Percentiles rank a stretch among this genome's conserved stretches.
Evolutionary conservation across 768 basidiomycete genomes (phyloP).

Genomic region (Calocybe cyanea): DNA sequence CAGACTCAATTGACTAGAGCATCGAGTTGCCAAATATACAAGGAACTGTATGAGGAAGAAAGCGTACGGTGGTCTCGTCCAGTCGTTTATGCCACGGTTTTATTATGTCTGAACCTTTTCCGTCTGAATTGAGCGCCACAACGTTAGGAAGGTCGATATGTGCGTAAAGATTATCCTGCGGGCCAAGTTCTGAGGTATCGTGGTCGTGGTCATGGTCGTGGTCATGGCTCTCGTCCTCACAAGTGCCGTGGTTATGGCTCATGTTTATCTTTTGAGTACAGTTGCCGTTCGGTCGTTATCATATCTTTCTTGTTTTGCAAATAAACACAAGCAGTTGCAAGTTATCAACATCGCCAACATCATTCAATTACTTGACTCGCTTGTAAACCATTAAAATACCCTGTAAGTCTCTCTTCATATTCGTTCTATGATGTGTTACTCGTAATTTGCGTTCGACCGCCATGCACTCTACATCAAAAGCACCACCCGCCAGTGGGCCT

Average conservation of each 20-base stretch:
- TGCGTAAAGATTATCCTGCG: conserved; percentile 66
- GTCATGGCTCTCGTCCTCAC: conserved; percentile 52
- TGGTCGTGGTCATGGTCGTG: conserved; percentile 58
- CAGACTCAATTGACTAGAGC: conserved; percentile 75
- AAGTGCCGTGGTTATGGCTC: conserved; percentile 56
- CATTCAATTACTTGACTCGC: too few relatives aligned
- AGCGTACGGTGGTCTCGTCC: conserved; percentile 64
- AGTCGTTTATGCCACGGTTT: conserved; percentile 85
- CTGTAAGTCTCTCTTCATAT: conserved; percentile 19
- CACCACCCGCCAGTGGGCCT: conserved; percentile 74
- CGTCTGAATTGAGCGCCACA: conserved; percentile 68
- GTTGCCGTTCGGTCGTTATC: too few relatives aligned
- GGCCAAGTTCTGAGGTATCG: conserved; percentile 48
- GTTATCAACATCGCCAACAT: too few relatives aligned
- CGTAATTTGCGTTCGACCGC: conserved; percentile 91
- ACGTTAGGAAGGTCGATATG: conserved; percentile 82
- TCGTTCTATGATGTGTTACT: conserved; percentile 47
- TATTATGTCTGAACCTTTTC: conserved; percentile 54
- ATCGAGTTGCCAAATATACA: conserved; percentile 4
- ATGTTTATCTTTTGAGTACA: conserved; percentile 25
- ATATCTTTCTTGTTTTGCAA: conserved; percentile 1
- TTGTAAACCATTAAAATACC: too few relatives aligned
- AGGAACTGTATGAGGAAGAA: neutral
- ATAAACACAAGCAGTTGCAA: conserved; percentile 11
- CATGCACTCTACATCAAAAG: conserved; percentile 62